phyloP scores from a whole-genome alignment of 805 yeast genomes.

The Clavispora asparagi region DNA sequence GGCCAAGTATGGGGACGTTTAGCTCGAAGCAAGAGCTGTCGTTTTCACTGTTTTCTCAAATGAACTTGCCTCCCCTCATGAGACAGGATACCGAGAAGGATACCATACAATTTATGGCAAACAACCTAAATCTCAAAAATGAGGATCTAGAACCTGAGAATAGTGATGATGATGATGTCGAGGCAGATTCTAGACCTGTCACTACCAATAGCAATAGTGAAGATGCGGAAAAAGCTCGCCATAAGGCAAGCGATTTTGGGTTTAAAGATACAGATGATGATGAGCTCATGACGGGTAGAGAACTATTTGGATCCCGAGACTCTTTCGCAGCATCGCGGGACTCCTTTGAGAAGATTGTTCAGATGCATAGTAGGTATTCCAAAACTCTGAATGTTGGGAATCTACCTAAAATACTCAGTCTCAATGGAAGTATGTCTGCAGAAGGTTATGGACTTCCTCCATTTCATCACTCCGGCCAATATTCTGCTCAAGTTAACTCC shows the following conservation, averaged over 20 bases:
- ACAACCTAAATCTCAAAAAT: constrained; percentile 27
- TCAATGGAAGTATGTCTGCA: constrained; percentile 20
- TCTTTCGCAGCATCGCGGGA: constrained; percentile 12
- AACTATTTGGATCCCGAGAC: constrained; percentile 37
- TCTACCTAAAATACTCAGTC: constrained; percentile 18
- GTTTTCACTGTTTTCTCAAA: constrained; percentile 4
- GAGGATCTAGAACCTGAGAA: constrained; percentile 32
- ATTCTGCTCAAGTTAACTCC: constrained; percentile 1
- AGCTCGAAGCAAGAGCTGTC: constrained; percentile 9
- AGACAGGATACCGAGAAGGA: constrained; percentile 40
- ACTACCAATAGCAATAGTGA: constrained; percentile 1
- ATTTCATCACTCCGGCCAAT: constrained; percentile 30
- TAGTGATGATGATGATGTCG: constrained; percentile 27
- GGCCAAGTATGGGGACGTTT: constrained; percentile 30
- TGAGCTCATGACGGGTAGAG: constrained; percentile 34
- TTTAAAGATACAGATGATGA: constrained; percentile 17
- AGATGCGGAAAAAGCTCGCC: neutral
- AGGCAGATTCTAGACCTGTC: neutral
- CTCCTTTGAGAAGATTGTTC: constrained; percentile 25
- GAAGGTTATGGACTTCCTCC: constrained; percentile 29
- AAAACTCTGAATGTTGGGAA: constrained; percentile 1
- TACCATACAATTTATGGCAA: constrained; percentile 30
- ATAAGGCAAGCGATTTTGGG: neutral
- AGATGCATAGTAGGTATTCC: constrained; percentile 11
- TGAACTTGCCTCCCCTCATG: constrained; percentile 10